A percentile compares a stretch with the other conserved stretches of the same genome.
phyloP scores from a whole-genome alignment of 805 yeast genomes.

The Saccharomycopsis sp. region DNA sequence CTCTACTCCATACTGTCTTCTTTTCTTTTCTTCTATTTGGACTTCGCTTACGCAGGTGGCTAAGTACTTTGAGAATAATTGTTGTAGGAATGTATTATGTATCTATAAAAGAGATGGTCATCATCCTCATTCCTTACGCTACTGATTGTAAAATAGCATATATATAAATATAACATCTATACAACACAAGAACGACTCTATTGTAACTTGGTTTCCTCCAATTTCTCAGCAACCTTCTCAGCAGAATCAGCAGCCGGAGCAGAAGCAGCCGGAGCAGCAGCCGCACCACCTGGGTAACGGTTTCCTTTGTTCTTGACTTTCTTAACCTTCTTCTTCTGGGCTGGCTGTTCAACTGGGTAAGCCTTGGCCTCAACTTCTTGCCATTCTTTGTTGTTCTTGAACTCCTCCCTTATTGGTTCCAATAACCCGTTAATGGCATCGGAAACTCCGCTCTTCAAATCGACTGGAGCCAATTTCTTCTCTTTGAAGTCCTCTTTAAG shows the following conservation, averaged over 20 bases:
- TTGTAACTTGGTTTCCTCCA: slow-evolving; percentile 35
- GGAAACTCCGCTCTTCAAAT: slow-evolving; percentile 86
- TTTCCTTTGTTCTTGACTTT: slow-evolving; percentile 78
- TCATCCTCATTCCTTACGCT: too few species aligned
- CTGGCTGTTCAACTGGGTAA: slow-evolving; percentile 68
- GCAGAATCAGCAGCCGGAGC: slow-evolving; percentile 52
- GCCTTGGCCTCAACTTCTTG: slow-evolving; percentile 71
- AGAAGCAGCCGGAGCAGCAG: slow-evolving; percentile 29
- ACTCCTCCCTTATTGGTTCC: slow-evolving; percentile 77
- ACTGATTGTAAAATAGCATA: neutral
- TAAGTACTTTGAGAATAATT: too few species aligned
- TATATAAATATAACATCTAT: too few species aligned
- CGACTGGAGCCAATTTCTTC: slow-evolving; percentile 83
- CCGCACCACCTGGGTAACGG: slow-evolving; percentile 70
- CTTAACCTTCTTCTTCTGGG: slow-evolving; percentile 61
- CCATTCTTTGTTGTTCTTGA: slow-evolving; percentile 56
- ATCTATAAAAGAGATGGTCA: too few species aligned
- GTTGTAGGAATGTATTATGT: too few species aligned
- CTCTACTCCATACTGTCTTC: too few species aligned
- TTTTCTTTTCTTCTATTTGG: too few species aligned
- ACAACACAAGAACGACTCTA: too few species aligned
- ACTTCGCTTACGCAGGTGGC: too few species aligned
- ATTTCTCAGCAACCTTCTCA: slow-evolving; percentile 31
- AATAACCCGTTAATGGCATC: slow-evolving; percentile 75
- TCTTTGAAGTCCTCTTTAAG: slow-evolving; percentile 66